Evolutionary conservation across 1,284 basidiomycete genomes (phyloP).

Genomic region (Microbotryum violaceum): DNA sequence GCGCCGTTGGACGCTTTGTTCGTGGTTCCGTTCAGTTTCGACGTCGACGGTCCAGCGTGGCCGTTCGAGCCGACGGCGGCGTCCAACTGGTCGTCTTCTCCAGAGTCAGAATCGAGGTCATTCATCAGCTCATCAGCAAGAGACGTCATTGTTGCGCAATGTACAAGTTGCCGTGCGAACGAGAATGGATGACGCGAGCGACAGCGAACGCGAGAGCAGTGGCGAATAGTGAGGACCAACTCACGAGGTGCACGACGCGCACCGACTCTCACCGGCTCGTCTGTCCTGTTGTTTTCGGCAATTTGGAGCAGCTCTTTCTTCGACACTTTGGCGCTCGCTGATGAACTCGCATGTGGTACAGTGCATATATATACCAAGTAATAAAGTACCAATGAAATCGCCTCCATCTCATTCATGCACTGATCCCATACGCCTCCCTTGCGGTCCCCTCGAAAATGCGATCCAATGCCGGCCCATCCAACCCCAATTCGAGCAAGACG

Average conservation of each 20-base stretch:
- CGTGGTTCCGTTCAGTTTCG: conserved; percentile 3
- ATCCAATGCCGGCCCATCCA: conserved; percentile 26
- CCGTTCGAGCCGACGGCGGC: conserved; percentile 8
- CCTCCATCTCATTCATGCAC: not conserved
- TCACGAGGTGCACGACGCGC: too few relatives aligned
- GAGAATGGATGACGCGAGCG: not conserved
- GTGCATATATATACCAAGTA: too few relatives aligned
- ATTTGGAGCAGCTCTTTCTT: too few relatives aligned
- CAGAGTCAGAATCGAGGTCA: conserved; percentile 59
- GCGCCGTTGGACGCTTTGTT: not conserved
- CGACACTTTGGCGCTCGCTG: too few relatives aligned
- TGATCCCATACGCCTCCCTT: conserved; percentile 11
- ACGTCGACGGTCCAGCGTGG: conserved; percentile 21
- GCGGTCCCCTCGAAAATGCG: conserved; percentile 23
- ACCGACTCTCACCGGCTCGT: too few relatives aligned
- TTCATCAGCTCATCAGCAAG: conserved; percentile 81
- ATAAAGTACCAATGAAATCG: too few relatives aligned
- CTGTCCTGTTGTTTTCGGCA: too few relatives aligned
- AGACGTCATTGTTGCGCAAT: conserved; percentile 35
- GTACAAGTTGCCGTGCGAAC: not conserved
- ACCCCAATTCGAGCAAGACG: conserved; percentile 15
- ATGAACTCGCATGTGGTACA: too few relatives aligned
- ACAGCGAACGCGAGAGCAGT: not conserved
- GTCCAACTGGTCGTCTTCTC: conserved; percentile 53
- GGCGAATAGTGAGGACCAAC: too few relatives aligned